A percentile compares a stretch with the other conserved stretches of the same genome.
Conservation (phyloP, 2,329 filamentous ascomycete species). For the Kalmusia sp. region DNA sequence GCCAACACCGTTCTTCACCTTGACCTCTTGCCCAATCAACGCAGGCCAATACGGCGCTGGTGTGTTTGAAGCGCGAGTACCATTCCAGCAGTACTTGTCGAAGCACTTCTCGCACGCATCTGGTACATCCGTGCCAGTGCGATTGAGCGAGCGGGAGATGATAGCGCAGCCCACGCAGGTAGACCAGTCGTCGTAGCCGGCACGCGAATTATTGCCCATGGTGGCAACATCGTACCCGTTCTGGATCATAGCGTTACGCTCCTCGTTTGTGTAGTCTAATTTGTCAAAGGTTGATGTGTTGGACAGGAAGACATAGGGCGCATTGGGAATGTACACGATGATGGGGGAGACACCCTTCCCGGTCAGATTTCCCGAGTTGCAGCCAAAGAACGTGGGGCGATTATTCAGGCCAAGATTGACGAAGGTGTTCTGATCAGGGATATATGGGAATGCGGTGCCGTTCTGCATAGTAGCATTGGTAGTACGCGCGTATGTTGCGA, state of each 20-base stretch:
- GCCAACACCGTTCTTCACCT: slow-evolving; percentile 29
- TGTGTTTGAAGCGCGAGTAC: slow-evolving; percentile 60
- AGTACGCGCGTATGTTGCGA: slow-evolving; percentile 76
- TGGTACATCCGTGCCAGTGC: slow-evolving; percentile 74
- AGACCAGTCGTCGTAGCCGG: slow-evolving; percentile 77
- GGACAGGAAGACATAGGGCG: slow-evolving; percentile 76
- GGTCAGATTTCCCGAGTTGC: slow-evolving; percentile 70
- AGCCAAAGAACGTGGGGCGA: slow-evolving; percentile 82
- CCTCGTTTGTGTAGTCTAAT: slow-evolving; percentile 64
- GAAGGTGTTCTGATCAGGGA: slow-evolving; percentile 80
- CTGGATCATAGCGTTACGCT: slow-evolving; percentile 80
- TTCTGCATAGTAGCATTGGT: slow-evolving; percentile 65
- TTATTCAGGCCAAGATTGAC: slow-evolving; percentile 78
- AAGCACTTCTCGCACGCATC: slow-evolving; percentile 80
- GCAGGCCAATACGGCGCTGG: slow-evolving; percentile 37
- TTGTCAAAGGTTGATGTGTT: slow-evolving; percentile 81
- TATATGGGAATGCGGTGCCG: slow-evolving; percentile 72
- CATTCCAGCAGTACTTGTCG: slow-evolving; percentile 88
- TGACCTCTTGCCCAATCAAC: slow-evolving; percentile 24
- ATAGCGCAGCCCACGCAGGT: slow-evolving; percentile 88
- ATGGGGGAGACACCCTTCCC: slow-evolving; percentile 64
- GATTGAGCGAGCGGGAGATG: slow-evolving; percentile 73
- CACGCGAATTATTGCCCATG: slow-evolving; percentile 77
- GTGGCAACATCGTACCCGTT: slow-evolving; percentile 89
- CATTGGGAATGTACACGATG: slow-evolving; percentile 87